Percentiles rank a stretch among this genome's conserved stretches.
Evolutionary conservation across 352 stramenopile species (phyloP).

Genomic region (Phytophthora ramorum): DNA sequence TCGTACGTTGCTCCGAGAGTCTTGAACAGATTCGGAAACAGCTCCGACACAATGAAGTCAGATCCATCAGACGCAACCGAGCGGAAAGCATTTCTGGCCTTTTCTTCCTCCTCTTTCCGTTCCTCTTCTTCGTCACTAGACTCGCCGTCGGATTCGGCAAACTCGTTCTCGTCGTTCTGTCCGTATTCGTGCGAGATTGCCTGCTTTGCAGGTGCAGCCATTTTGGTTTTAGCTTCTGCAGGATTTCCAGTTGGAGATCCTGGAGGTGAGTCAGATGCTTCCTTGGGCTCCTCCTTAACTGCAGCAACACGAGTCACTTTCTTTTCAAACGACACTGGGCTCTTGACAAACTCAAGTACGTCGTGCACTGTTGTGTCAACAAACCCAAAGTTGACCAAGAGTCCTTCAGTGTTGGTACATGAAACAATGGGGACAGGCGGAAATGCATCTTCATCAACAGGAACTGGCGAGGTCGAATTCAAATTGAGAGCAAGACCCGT

Average conservation of each 20-base stretch:
- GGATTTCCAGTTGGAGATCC: neutral
- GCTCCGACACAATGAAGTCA: slow-evolving; percentile 40
- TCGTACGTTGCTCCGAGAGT: slow-evolving; percentile 62
- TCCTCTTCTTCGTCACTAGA: slow-evolving; percentile 73
- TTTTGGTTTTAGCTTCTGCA: slow-evolving; percentile 4
- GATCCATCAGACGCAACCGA: slow-evolving; percentile 38
- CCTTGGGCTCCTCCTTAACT: slow-evolving; percentile 5
- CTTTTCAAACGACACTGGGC: slow-evolving; percentile 31
- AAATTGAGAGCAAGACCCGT: slow-evolving; percentile 66
- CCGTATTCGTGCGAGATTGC: slow-evolving; percentile 49
- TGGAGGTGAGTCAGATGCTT: neutral
- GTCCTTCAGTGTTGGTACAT: slow-evolving; percentile 64
- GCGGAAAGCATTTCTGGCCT: slow-evolving; percentile 49
- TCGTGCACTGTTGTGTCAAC: slow-evolving; percentile 67
- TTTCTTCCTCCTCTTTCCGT: slow-evolving; percentile 68
- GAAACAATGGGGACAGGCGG: slow-evolving; percentile 60
- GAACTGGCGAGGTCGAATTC: slow-evolving; percentile 54
- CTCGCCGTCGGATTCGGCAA: slow-evolving; percentile 54
- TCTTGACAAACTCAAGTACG: slow-evolving; percentile 48
- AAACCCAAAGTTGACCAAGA: slow-evolving; percentile 75
- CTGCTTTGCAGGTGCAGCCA: slow-evolving; percentile 1
- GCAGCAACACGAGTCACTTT: slow-evolving; percentile 19
- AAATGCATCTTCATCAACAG: slow-evolving; percentile 59
- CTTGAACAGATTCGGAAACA: slow-evolving; percentile 71
- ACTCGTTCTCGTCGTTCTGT: slow-evolving; percentile 71